Evolutionary conservation across 164 flowering plant genomes (phyloP).

Genomic region (Macadamia integrifolia): DNA sequence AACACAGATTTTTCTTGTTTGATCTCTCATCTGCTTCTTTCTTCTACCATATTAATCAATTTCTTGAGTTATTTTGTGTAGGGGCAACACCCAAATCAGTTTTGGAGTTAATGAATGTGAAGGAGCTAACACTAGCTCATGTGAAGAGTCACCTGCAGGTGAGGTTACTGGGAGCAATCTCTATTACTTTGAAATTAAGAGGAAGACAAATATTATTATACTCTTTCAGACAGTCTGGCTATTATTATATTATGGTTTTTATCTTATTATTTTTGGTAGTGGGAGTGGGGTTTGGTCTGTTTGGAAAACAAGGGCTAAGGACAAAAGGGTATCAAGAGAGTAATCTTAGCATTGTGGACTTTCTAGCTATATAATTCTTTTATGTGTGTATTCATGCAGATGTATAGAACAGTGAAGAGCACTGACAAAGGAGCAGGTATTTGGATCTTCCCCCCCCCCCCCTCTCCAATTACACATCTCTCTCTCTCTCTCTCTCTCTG

Average conservation of each 20-base stretch:
- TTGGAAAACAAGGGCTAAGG: constrained; percentile 15
- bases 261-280: constrained; percentile 19
- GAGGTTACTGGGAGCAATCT: constrained; percentile 15
- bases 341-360: constrained; percentile 27
- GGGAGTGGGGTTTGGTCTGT: constrained; percentile 18
- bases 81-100: constrained; percentile 96
- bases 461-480: background rate
- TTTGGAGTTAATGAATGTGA: constrained; percentile 87
- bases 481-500: constrained; percentile 11
- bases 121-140: constrained; percentile 92
- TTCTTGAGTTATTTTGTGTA: constrained; percentile 13
- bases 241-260: constrained; percentile 4
- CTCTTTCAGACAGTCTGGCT: background rate
- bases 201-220: background rate
- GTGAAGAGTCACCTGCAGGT: constrained; percentile 96
- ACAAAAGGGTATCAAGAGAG: constrained; percentile 30
- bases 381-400: constrained; percentile 39
- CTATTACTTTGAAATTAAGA: constrained; percentile 12
- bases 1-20: background rate
- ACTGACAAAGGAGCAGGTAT: constrained; percentile 79
- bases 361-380: background rate
- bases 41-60: background rate
- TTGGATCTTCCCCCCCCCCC: constrained; percentile 20
- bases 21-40: background rate
- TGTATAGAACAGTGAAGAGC: constrained; percentile 78